A percentile compares a stretch with the other conserved stretches of the same genome.
phyloP scores from a whole-genome alignment of 306 rosid genomes.

The Begonia peltatifolia region DNA sequence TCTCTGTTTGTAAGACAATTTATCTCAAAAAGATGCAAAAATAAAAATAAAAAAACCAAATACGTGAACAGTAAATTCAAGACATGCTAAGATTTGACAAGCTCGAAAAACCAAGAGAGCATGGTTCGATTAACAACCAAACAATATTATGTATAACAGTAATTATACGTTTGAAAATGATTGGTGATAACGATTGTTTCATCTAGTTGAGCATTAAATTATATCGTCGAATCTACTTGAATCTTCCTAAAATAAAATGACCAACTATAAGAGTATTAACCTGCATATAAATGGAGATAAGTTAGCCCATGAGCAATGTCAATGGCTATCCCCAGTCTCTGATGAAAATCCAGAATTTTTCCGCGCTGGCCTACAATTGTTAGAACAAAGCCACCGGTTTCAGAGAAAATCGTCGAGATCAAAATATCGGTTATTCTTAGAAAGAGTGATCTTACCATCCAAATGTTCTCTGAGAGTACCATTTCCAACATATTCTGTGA shows the following conservation, averaged over 20 bases:
- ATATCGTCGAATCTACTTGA: no score
- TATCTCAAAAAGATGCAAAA: background rate
- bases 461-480: constrained; percentile 93
- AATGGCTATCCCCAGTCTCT: constrained; percentile 88
- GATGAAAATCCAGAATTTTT: constrained; percentile 76
- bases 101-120: no score
- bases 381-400: constrained; percentile 10
- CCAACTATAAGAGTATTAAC: constrained; percentile 21
- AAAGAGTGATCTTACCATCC: constrained; percentile 54
- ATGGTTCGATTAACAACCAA: no score
- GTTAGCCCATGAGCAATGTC: constrained; percentile 97
- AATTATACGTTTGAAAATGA: no score
- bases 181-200: no score
- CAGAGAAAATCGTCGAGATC: background rate
- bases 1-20: constrained; percentile 43
- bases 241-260: no score
- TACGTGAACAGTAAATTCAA: background rate
- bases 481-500: constrained; percentile 75
- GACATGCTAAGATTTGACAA: no score
- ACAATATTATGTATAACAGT: no score
- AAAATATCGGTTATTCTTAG: background rate
- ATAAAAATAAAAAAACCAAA: constrained; percentile 5
- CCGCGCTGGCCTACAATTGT: constrained; percentile 55
- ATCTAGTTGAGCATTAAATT: no score
- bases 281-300: constrained; percentile 82